A percentile compares a stretch with the other conserved stretches of the same genome.
These are phyloP conservation scores for Balakata baccata DNA, from an alignment of 345 rosid genomes.

Conservation along the genomic window DNA sequence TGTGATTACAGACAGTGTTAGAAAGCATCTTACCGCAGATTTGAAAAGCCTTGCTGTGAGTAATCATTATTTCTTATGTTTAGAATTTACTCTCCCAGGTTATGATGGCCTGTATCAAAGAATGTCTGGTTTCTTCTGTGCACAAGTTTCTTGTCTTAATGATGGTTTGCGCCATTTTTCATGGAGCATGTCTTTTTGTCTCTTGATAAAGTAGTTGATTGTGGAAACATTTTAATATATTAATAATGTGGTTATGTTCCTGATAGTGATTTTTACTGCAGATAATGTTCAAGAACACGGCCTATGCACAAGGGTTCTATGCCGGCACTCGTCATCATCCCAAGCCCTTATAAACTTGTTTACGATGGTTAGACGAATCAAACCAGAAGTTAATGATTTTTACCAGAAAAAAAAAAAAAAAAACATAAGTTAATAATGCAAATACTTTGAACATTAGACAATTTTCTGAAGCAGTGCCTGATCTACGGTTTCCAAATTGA, in stretches of 20 bases:
- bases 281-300: slow-evolving; percentile 78
- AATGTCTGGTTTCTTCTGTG: neutral
- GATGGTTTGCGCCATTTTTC: neutral
- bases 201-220: neutral
- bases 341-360: slow-evolving; percentile 20
- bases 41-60: slow-evolving; percentile 65
- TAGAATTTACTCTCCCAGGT: no score
- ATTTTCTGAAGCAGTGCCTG: neutral
- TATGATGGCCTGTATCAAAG: no score
- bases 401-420: no score
- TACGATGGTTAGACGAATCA: neutral
- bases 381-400: neutral
- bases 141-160: neutral
- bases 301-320: slow-evolving; percentile 72
- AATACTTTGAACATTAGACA: neutral
- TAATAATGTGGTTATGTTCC: slow-evolving; percentile 7
- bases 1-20: slow-evolving; percentile 42
- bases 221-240: neutral
- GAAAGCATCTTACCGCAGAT: slow-evolving; percentile 54
- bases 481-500: neutral
- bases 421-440: no score
- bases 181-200: neutral
- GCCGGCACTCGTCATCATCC: slow-evolving; percentile 50
- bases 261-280: slow-evolving; percentile 32
- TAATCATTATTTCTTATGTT: neutral